Conservation (phyloP, 306 rosid species). For the Astragalus membranaceus region DNA sequence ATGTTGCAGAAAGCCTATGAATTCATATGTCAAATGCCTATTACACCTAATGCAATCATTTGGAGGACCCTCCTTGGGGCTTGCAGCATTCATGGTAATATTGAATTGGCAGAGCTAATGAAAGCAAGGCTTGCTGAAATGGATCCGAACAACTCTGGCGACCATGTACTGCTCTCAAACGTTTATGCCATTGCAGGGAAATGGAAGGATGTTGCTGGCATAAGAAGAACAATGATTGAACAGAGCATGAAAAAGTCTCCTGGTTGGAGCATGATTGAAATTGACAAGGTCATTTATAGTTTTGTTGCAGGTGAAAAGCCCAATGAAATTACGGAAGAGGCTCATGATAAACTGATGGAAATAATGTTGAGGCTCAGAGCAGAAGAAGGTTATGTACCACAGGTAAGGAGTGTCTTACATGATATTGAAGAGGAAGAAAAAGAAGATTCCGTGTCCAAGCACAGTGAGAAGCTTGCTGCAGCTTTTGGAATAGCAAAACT, state of each 20-base stretch:
- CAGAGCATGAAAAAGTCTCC: constrained; percentile 55
- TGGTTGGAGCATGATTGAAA: constrained; percentile 84
- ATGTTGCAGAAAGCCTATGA: constrained; percentile 66
- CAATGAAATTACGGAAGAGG: constrained; percentile 46
- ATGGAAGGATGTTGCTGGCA: constrained; percentile 69
- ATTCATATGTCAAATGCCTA: constrained; percentile 55
- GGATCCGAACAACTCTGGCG: constrained; percentile 72
- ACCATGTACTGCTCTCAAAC: constrained; percentile 76
- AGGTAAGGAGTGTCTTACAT: constrained; percentile 59
- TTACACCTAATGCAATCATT: constrained; percentile 60
- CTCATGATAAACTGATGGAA: constrained; percentile 57
- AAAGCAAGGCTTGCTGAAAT: constrained; percentile 57
- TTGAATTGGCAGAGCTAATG: constrained; percentile 61
- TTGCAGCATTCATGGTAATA: constrained; percentile 77
- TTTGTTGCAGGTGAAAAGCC: constrained; percentile 70
- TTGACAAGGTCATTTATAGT: constrained; percentile 56
- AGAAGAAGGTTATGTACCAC: constrained; percentile 57
- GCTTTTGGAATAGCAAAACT: constrained; percentile 76
- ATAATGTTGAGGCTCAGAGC: constrained; percentile 54
- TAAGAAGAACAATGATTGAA: constrained; percentile 63
- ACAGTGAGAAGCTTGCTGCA: constrained; percentile 84
- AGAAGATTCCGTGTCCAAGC: constrained; percentile 65
- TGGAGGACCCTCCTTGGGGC: constrained; percentile 95
- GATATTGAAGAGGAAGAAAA: constrained; percentile 86
- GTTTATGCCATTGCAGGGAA: constrained; percentile 66